Base-by-base conservation (phyloP, 352 stramenopile genomes). In the Pythium vanterpoolii region DNA sequence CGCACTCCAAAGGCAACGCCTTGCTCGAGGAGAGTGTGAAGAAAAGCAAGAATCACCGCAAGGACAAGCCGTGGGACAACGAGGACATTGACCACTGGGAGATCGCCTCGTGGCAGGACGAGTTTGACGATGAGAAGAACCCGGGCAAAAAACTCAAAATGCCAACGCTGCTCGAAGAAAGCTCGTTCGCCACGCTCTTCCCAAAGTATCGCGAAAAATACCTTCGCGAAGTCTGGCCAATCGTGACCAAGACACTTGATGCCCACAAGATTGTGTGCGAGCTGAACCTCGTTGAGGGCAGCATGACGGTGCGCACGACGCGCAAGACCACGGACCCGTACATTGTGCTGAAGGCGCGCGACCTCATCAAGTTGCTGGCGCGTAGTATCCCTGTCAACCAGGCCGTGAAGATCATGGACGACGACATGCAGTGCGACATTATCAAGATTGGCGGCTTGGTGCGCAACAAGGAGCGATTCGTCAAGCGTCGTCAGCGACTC, bases 191-290 rank as follows among this genome's bases (percentile, higher is more conserved):
- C 36, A 99, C 97, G 52, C 88, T 99, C 16, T 99, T 99, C 73
- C 98, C 98, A 38, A 98, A 99, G 70, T 99, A 99, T 75, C 84
- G 98, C 39, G 98, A 99, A 76, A 98, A 98, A 65, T 99, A 99
- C 78, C 74, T 99, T 30, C 88, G 97, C 27, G 97, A 99, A 74
- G 86, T 99, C 9, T 99, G 98, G 97, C 97, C 97, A 2, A 86
- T 99, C 31, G 92, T 99, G 58, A 99, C 97, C 28, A 97, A 97
- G 56, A 87, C 91, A 43, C 83, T 99, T 21, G 95, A 99, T 56
- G 83, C 82, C 44, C 72, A 97, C 57, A 98, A 98, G 61, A 90
- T 99, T 50, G 77, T 83, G 36, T 99, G 97, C 71, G 96, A 99
- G 71, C 84, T 99, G 27, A 98, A 99, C 84, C 80, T 99, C 16